Base-by-base conservation (phyloP, 2,329 filamentous ascomycete species). In the Didymella exigua region DNA sequence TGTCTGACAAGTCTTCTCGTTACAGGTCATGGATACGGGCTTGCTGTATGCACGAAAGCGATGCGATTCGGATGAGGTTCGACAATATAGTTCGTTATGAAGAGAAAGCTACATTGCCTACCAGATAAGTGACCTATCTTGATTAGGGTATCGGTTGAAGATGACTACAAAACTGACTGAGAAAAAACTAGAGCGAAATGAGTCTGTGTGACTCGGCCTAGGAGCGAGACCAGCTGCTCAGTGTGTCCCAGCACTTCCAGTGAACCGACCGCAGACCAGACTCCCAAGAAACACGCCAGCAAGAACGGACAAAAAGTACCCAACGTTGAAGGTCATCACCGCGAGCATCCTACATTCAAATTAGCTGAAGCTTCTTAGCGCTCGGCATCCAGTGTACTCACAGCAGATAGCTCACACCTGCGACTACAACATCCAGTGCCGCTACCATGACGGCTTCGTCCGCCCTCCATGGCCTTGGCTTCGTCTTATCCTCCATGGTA, bases 261-360 rank as follows among this genome's bases (percentile, higher is more conserved):
- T 59, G 13, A 86, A 93, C 56, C 91, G 84, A 16, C 91, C 91
- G 55, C 93, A 83, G 0, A 85, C 82, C 40, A 97, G 76, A 71
- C 93, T 93, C 23, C 93, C 93, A 5, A 95, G 67, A 68, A 97
- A 96, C 1, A 89, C 84, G 7, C 88, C 88, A 3, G 79, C 86
- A 4, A 95, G 81, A 9, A 92, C 82, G 0, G 89, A 91, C 46
- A 91, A 75, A 71, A 93, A 92, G 71, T 93, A 93, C 10, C 90
- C 90, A 10, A 93, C 82, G 65, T 93, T 93, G 80, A 91, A 84
- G 0, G 89, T 92, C 90, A 93, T 96, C 69, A 95, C 89, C 4
- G 89, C 89, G 76, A 96, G 78, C 91, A 96, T 96, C 45, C 91
- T 96, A 62, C 23, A 14, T 11, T 34, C 45, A 0, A 38, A 37